These are phyloP conservation scores for Penicillium sp. DNA, from an alignment of 2,329 filamentous ascomycete genomes.

Conservation along the genomic window DNA sequence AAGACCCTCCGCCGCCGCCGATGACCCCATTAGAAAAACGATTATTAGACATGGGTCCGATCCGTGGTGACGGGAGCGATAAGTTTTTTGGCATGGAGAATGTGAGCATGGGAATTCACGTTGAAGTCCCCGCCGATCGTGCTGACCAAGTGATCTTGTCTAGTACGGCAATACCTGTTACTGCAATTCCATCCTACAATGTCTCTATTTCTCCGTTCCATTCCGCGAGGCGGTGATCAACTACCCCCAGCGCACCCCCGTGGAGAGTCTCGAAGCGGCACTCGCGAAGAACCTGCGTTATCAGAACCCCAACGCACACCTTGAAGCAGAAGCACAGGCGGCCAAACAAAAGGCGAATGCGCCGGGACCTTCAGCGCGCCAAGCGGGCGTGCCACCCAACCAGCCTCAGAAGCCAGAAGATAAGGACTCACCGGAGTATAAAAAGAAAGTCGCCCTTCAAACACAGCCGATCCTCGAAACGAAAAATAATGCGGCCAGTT, in stretches of 20 bases:
- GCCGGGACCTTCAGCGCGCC: conserved; percentile 34
- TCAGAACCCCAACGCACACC: conserved; percentile 55
- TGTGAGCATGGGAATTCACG: conserved; percentile 52
- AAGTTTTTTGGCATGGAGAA: conserved; percentile 99
- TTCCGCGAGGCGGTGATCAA: conserved; percentile 93
- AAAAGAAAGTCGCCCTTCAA: conserved; percentile 91
- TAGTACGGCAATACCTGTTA: conserved; percentile 99
- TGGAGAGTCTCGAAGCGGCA: conserved; percentile 61
- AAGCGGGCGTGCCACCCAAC: conserved; percentile 50
- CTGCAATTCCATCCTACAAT: conserved; percentile 97
- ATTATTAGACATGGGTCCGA: conserved; percentile 71
- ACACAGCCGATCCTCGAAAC: conserved; percentile 82
- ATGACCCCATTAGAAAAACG: conserved; percentile 64
- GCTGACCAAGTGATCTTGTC: conserved; percentile 4
- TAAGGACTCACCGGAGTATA: conserved; percentile 92
- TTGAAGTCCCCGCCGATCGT: background rate
- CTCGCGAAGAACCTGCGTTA: conserved; percentile 45
- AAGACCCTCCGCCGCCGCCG: conserved; percentile 53
- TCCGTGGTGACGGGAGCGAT: conserved; percentile 84
- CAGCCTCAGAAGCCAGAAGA: conserved; percentile 71
- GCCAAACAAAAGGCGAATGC: conserved; percentile 43
- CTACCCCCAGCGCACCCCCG: conserved; percentile 69
- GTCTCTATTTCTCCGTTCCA: conserved; percentile 87
- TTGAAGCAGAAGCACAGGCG: conserved; percentile 46
- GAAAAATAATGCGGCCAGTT: conserved; percentile 70